Evolutionary conservation across 2,329 filamentous ascomycete genomes (phyloP).

Genomic region (Hysterium pulicare): DNA sequence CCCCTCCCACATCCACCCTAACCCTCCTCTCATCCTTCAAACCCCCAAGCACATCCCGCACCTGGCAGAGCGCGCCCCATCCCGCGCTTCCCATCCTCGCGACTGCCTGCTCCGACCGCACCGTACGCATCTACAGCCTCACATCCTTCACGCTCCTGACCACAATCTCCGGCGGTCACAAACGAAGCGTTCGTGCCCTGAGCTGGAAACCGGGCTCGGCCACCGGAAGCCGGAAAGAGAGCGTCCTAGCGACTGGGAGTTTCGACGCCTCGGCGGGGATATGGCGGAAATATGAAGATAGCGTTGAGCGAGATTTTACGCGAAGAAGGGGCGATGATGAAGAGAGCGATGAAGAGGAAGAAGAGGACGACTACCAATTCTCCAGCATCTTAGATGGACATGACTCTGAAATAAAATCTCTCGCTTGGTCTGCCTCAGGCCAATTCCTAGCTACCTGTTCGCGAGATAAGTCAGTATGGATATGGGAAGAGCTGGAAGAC

Average conservation of each 20-base stretch:
- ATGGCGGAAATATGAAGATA: conserved; percentile 65
- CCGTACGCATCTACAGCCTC: conserved; percentile 85
- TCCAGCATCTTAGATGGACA: conserved; percentile 90
- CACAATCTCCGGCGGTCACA: conserved; percentile 80
- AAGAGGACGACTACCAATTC: conserved; percentile 86
- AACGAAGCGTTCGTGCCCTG: conserved; percentile 78
- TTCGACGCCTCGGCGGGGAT: conserved; percentile 88
- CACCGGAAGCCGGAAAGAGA: conserved; percentile 50
- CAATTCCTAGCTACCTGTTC: conserved; percentile 84
- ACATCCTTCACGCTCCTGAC: conserved; percentile 75
- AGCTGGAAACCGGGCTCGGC: conserved; percentile 88
- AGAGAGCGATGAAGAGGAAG: conserved; percentile 51
- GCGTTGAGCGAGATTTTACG: conserved; percentile 20
- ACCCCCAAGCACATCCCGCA: conserved; percentile 58
- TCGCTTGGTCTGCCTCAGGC: conserved; percentile 70
- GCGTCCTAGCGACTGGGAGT: conserved; percentile 84
- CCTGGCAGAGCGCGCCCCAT: conserved; percentile 84
- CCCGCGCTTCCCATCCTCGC: conserved; percentile 84
- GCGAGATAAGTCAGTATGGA: conserved; percentile 93
- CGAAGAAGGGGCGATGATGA: conserved; percentile 27
- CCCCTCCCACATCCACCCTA: conserved; percentile 19
- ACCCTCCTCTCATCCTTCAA: conserved; percentile 50
- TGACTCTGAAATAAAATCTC: conserved; percentile 85
- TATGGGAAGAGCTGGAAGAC: conserved; percentile 95
- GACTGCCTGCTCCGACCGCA: conserved; percentile 81